Evolutionary conservation across 1,284 basidiomycete species (phyloP), one percentile per base, ranked within the genome.

Genomic region (Ganoderma boninense): DNA sequence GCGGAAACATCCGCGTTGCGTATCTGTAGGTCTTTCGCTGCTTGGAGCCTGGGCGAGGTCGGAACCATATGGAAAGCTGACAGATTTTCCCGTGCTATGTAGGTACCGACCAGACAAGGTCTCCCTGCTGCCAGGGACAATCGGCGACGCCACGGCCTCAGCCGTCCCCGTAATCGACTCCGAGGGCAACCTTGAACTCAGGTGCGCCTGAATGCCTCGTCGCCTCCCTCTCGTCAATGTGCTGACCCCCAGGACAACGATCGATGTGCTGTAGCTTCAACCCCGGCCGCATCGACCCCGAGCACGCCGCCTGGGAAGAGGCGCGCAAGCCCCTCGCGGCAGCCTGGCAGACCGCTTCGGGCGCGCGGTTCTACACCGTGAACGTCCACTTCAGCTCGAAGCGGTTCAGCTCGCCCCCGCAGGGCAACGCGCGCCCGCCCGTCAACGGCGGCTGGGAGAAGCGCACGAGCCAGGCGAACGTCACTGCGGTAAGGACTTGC

Each of bases 371-470:
- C 73, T 90, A 87, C 79, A 90, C 89, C 7, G 82, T 91, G 71
- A 90, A 91, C 75, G 80, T 90, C 10, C 90, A 92, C 76, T 82
- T 89, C 65, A 85, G 84, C 59, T 87, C 89, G 26, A 92, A 92
- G 77, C 84, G 84, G 43, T 89, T 87, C 29, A 87, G 88, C 71
- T 85, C 85, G 40, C 86, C 87, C 1, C 83, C 83, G 4, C 83
- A 88, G 72, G 90, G 89, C 20, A 83, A 90, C 70, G 84, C 87
- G 0, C 85, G 90, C 18, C 86, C 89, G 0, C 89, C 89, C 1
- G 85, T 90, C 46, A 92, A 91, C 73, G 83, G 82, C 1, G 85
- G 84, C 5, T 81, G 87, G 32, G 84, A 84, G 8, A 80, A 81
- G 35, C 84, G 90, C 16, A 86, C 83, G 4, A 80, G 76, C 7